Conservation (phyloP, 257 asterid species). For the Nicotiana sylvestris region DNA sequence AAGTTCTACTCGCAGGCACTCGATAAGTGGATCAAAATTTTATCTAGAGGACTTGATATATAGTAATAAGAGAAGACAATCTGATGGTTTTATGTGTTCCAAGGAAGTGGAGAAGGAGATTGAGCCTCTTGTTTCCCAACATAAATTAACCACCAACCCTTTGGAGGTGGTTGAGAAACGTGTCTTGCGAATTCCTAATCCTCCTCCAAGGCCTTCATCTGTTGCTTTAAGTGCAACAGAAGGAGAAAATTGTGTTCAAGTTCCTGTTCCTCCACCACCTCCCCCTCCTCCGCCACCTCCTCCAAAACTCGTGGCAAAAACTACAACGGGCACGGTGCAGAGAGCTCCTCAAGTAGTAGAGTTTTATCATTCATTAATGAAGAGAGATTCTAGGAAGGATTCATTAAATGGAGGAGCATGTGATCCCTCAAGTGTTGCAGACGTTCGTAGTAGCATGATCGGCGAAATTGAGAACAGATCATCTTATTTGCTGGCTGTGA, state of each 20-base stretch:
- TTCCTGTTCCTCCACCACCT: slow-evolving; percentile 16
- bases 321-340: slow-evolving; percentile 51
- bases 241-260: slow-evolving; percentile 38
- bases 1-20: slow-evolving; percentile 60
- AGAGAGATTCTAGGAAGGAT: slow-evolving; percentile 84
- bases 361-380: slow-evolving; percentile 90
- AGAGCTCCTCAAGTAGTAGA: slow-evolving; percentile 90
- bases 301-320: slow-evolving; percentile 40
- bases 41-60: slow-evolving; percentile 45
- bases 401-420: slow-evolving; percentile 59
- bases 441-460: slow-evolving; percentile 84
- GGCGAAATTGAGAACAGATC: slow-evolving; percentile 91
- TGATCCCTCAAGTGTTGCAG: slow-evolving; percentile 62
- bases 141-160: slow-evolving; percentile 43
- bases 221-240: slow-evolving; percentile 23
- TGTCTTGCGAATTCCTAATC: slow-evolving; percentile 71
- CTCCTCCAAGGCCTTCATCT: slow-evolving; percentile 89
- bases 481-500: slow-evolving; percentile 82
- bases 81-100: slow-evolving; percentile 68
- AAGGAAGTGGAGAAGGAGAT: slow-evolving; percentile 57
- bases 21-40: slow-evolving; percentile 68
- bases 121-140: slow-evolving; percentile 39
- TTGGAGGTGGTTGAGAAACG: slow-evolving; percentile 67
- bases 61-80: slow-evolving; percentile 57
- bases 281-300: slow-evolving; percentile 85